phyloP scores from a whole-genome alignment of 1,284 basidiomycete species.

The Cerrena zonata region DNA sequence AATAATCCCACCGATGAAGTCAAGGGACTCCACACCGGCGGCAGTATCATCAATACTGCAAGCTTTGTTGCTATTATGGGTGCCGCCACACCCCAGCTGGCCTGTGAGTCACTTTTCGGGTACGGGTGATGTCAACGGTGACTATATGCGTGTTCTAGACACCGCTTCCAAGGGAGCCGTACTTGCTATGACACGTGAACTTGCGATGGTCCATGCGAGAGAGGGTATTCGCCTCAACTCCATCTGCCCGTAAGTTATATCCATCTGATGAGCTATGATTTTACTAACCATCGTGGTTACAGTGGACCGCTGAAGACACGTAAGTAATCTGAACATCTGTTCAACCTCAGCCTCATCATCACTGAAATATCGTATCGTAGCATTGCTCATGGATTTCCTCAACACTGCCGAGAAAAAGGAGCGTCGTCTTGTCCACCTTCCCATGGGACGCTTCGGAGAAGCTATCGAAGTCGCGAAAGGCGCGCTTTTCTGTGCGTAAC shows the following conservation, averaged over 20 bases:
- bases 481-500: conserved; percentile 78
- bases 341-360: background rate
- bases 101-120: conserved; percentile 56
- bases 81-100: conserved; percentile 92
- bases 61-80: conserved; percentile 92
- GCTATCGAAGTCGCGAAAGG: conserved; percentile 90
- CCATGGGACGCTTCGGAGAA: conserved; percentile 96
- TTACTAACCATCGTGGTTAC: conserved; percentile 13
- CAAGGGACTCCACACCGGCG: conserved; percentile 78
- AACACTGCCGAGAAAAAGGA: conserved; percentile 95
- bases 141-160: conserved; percentile 39
- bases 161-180: conserved; percentile 91
- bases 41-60: conserved; percentile 95
- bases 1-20: conserved; percentile 77
- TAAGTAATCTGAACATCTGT: conserved; percentile 34
- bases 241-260: conserved; percentile 78
- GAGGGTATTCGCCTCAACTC: conserved; percentile 95
- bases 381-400: conserved; percentile 95
- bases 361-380: conserved; percentile 35
- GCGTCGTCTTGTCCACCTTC: conserved; percentile 84
- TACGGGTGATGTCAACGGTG: conserved; percentile 1
- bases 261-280: background rate
- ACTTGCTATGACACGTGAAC: conserved; percentile 93
- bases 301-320: conserved; percentile 90
- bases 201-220: conserved; percentile 93